Conservation (phyloP, 768 basidiomycete species). For the Auricularia auricula-judae region DNA sequence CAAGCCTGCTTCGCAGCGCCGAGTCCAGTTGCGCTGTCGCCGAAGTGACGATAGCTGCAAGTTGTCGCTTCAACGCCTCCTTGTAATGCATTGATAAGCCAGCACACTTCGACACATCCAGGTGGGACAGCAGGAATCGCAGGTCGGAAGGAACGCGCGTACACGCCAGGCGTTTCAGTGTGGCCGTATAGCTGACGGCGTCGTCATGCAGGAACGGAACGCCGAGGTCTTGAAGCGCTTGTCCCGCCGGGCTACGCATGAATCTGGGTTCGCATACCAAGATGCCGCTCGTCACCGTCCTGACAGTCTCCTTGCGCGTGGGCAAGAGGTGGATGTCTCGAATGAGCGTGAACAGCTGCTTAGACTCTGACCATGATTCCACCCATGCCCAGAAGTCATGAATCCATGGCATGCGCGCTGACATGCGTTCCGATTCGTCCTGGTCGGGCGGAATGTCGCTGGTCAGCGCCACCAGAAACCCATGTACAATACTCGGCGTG, state of each 20-base stretch:
- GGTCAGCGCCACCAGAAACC: slow-evolving; percentile 14
- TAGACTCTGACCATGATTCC: slow-evolving; percentile 13
- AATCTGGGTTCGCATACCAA: slow-evolving; percentile 11
- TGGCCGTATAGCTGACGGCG: slow-evolving; percentile 28
- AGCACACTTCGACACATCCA: neutral
- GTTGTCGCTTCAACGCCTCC: neutral
- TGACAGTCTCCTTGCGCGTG: slow-evolving; percentile 14
- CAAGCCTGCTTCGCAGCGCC: neutral
- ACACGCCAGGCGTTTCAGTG: slow-evolving; percentile 1
- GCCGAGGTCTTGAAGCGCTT: slow-evolving; percentile 30
- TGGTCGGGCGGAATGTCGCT: slow-evolving; percentile 23
- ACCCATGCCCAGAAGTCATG: slow-evolving; percentile 35
- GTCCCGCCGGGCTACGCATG: slow-evolving; percentile 8
- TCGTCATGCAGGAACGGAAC: slow-evolving; percentile 23
- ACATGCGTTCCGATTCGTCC: slow-evolving; percentile 7
- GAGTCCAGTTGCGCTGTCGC: neutral
- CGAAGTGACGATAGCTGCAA: neutral
- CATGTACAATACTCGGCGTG: slow-evolving; percentile 13
- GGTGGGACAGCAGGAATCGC: neutral
- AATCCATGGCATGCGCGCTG: slow-evolving; percentile 22
- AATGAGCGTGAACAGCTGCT: slow-evolving; percentile 16
- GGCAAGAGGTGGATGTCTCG: slow-evolving; percentile 23
- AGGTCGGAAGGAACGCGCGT: slow-evolving; percentile 3
- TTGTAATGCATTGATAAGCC: neutral
- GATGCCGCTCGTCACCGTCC: slow-evolving; percentile 13